A percentile compares a stretch with the other conserved stretches of the same genome.
Evolutionary conservation across 2,329 filamentous ascomycete genomes (phyloP).

Genomic region (Hymenotorrendiella dingleyae): DNA sequence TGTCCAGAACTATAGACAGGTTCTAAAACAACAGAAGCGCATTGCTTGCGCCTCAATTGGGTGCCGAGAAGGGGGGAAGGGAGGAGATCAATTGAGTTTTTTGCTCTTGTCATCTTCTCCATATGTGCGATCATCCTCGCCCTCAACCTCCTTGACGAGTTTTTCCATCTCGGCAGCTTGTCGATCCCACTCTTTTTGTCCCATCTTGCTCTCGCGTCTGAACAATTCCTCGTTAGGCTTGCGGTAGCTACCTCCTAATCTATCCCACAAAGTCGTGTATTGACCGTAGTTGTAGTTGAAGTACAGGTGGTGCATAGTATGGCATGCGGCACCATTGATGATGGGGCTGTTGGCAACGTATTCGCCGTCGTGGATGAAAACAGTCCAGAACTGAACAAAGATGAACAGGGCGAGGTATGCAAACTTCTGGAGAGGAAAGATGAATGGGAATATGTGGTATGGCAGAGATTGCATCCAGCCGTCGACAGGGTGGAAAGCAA

Average conservation of each 20-base stretch:
- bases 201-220: slow-evolving; percentile 79
- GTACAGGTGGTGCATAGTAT: slow-evolving; percentile 84
- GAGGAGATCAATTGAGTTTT: too few relatives aligned
- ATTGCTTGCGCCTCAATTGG: too few relatives aligned
- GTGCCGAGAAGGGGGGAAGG: too few relatives aligned
- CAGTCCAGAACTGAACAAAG: slow-evolving; percentile 96
- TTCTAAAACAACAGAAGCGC: too few relatives aligned
- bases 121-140: slow-evolving; percentile 33
- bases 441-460: slow-evolving; percentile 88
- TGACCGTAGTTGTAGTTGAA: slow-evolving; percentile 93
- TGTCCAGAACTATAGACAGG: too few relatives aligned
- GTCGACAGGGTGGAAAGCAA: slow-evolving; percentile 92
- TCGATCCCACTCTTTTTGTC: slow-evolving; percentile 68
- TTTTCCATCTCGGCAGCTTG: slow-evolving; percentile 72
- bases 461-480: slow-evolving; percentile 84
- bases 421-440: slow-evolving; percentile 89
- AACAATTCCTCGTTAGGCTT: slow-evolving; percentile 84
- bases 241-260: slow-evolving; percentile 79
- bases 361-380: slow-evolving; percentile 93
- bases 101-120: slow-evolving; percentile 13
- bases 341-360: slow-evolving; percentile 87
- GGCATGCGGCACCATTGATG: slow-evolving; percentile 91
- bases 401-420: slow-evolving; percentile 80
- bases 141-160: slow-evolving; percentile 45
- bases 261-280: slow-evolving; percentile 89